A percentile compares a stretch with the other conserved stretches of the same genome.
Conservation (phyloP, 345 rosid genomes). For the Lepidium aucheri region DNA sequence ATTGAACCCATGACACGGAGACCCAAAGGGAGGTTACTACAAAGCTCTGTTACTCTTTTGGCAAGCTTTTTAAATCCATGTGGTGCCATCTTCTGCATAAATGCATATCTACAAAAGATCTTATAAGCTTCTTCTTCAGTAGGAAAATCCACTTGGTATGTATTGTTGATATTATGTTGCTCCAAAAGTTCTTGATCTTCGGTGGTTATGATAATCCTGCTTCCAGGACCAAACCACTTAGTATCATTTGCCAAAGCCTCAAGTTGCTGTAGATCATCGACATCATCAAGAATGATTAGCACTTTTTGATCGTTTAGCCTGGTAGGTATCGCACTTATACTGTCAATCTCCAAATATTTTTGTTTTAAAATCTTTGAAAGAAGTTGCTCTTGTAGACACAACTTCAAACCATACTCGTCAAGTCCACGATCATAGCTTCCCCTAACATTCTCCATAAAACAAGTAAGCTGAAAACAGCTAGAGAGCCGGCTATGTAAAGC, state of each 20-base stretch:
- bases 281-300: constrained; percentile 15
- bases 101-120: not conserved
- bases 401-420: not conserved
- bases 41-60: not conserved
- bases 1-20: not conserved
- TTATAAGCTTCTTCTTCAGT: not conserved
- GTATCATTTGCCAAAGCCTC: not conserved
- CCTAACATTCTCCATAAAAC: not conserved
- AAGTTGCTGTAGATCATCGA: not conserved
- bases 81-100: not conserved
- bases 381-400: not conserved
- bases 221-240: not conserved
- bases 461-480: not conserved
- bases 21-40: not conserved
- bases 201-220: not conserved
- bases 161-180: not conserved
- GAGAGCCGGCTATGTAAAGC: not conserved
- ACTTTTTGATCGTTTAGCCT: not conserved
- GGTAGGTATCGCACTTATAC: not conserved
- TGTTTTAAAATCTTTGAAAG: not conserved
- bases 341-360: not conserved
- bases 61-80: not conserved
- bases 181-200: not conserved
- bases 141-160: not conserved
- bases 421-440: not conserved